A percentile compares a stretch with the other conserved stretches of the same genome.
These are phyloP conservation scores for Alternaria sp. DNA, from an alignment of 2,329 filamentous ascomycete species.

Conservation along the genomic window DNA sequence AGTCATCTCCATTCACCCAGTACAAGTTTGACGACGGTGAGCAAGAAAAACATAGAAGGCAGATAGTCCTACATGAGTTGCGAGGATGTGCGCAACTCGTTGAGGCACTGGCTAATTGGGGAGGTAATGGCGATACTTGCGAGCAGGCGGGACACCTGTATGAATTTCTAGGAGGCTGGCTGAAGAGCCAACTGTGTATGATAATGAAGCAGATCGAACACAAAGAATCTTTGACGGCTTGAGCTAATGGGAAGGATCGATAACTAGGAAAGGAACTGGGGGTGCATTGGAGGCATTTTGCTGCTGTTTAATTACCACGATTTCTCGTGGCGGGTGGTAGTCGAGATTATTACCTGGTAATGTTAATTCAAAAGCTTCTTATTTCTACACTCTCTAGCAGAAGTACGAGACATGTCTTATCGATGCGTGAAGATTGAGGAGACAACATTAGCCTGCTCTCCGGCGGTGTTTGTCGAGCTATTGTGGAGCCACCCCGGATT, in stretches of 20 bases:
- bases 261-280: too few species aligned
- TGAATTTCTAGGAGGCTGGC: conserved; percentile 40
- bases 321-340: not conserved
- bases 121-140: conserved; percentile 16
- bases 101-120: conserved; percentile 38
- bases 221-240: not conserved
- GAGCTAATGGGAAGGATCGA: not conserved
- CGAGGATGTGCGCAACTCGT: conserved; percentile 37
- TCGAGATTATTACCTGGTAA: not conserved
- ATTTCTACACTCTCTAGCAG: rapidly evolving
- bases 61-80: conserved; percentile 38
- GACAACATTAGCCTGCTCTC: not conserved
- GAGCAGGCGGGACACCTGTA: conserved; percentile 41
- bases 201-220: conserved; percentile 34
- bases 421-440: not conserved
- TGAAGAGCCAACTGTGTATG: conserved; percentile 41
- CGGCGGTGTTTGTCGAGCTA: not conserved
- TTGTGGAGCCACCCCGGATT: conserved; percentile 17
- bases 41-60: conserved; percentile 31
- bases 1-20: conserved; percentile 33
- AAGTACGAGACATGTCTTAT: not conserved
- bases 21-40: conserved; percentile 38
- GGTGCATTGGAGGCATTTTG: not conserved
- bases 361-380: not conserved
- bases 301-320: not conserved